A percentile compares a stretch with the other conserved stretches of the same genome.
Evolutionary conservation across 805 yeast species (phyloP).

Genomic region (Wickerhamiella spandovensis): DNA sequence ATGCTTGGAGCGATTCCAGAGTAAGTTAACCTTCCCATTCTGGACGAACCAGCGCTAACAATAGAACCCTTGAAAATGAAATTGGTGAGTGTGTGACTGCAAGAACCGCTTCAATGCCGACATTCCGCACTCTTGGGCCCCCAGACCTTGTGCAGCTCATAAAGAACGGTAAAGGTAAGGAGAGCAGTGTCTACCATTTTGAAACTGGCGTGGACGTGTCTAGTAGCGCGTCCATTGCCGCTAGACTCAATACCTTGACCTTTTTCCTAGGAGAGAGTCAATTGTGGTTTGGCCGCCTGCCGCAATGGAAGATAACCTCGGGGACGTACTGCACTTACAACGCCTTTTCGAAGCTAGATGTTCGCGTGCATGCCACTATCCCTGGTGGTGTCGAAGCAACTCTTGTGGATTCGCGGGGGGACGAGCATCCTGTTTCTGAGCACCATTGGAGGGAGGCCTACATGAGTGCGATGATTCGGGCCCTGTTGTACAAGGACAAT

Average conservation of each 20-base stretch:
- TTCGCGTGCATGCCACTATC: slow-evolving; percentile 49
- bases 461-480: slow-evolving; percentile 59
- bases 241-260: slow-evolving; percentile 38
- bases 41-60: neutral
- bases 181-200: slow-evolving; percentile 41
- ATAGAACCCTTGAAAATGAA: slow-evolving; percentile 30
- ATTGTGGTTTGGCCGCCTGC: slow-evolving; percentile 57
- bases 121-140: slow-evolving; percentile 51
- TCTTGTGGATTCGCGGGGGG: slow-evolving; percentile 26
- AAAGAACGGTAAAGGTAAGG: slow-evolving; percentile 31
- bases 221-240: slow-evolving; percentile 40
- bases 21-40: neutral
- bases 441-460: slow-evolving; percentile 36
- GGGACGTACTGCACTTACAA: slow-evolving; percentile 47
- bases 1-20: slow-evolving; percentile 2
- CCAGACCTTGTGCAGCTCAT: slow-evolving; percentile 53
- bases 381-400: slow-evolving; percentile 35
- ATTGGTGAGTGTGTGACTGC: slow-evolving; percentile 40
- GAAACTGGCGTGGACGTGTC: slow-evolving; percentile 42
- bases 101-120: slow-evolving; percentile 32
- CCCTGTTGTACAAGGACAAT: slow-evolving; percentile 66
- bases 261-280: slow-evolving; percentile 39
- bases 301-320: slow-evolving; percentile 29
- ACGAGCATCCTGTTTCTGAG: slow-evolving; percentile 26
- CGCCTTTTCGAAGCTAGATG: slow-evolving; percentile 57